Conservation (phyloP, 176 grass and related monocot species). For the Thinopyrum elongatum region DNA sequence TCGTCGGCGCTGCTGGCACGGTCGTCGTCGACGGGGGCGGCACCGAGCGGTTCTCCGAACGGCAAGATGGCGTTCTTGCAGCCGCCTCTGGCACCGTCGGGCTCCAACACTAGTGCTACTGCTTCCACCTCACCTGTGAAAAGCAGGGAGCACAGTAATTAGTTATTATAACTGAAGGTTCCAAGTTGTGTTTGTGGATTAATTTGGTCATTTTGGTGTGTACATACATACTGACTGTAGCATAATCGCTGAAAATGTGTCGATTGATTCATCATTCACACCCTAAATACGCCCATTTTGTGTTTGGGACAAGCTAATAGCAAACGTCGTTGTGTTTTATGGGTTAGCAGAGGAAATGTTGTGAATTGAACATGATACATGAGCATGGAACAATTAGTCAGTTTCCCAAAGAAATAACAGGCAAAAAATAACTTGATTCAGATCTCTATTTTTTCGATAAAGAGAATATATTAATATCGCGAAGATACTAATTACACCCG, state of each 20-base stretch:
- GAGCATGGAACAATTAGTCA: background rate
- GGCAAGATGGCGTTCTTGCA: constrained; percentile 39
- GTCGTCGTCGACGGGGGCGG: background rate
- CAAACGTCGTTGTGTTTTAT: background rate
- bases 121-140: constrained; percentile 46
- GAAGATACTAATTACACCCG: too few species aligned
- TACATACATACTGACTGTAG: constrained; percentile 30
- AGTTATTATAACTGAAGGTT: constrained; percentile 4
- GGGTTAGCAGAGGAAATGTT: background rate
- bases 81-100: constrained; percentile 38
- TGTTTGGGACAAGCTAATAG: too few species aligned
- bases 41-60: constrained; percentile 25
- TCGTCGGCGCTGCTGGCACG: constrained; percentile 33
- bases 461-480: too few species aligned
- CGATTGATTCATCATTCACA: background rate
- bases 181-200: background rate
- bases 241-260: constrained; percentile 1
- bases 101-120: constrained; percentile 48
- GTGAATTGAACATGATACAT: background rate
- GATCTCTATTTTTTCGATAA: too few species aligned
- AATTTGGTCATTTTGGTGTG: constrained; percentile 34
- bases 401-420: background rate
- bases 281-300: too few species aligned
- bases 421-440: background rate
- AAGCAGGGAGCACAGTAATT: constrained; percentile 28